Evolutionary conservation across 176 grass and related monocot genomes (phyloP).

Genomic region (Saccharum officinarum): DNA sequence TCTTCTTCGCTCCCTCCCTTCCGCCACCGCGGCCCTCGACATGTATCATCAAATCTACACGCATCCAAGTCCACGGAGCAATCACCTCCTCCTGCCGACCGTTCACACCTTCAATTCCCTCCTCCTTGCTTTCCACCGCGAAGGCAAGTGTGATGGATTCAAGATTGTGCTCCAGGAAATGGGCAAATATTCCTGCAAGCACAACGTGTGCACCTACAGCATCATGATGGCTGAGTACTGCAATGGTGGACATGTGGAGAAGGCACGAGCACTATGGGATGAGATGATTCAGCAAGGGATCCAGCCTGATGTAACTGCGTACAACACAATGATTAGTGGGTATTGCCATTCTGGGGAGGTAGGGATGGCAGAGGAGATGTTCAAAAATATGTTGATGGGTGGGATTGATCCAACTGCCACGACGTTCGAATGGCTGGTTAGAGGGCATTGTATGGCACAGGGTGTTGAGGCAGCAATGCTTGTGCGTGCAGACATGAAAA

Average conservation of each 20-base stretch:
- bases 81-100: not conserved
- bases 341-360: constrained; percentile 32
- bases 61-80: not conserved
- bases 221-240: constrained; percentile 4
- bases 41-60: constrained; percentile 24
- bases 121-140: constrained; percentile 1
- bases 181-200: constrained; percentile 6
- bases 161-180: constrained; percentile 25
- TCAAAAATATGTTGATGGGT: constrained; percentile 47
- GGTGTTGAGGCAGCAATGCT: constrained; percentile 44
- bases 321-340: constrained; percentile 44
- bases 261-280: not conserved
- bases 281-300: constrained; percentile 23
- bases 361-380: constrained; percentile 55
- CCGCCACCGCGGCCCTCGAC: not conserved
- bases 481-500: constrained; percentile 52
- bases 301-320: constrained; percentile 43
- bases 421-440: constrained; percentile 55
- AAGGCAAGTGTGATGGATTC: not conserved
- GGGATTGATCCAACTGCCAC: constrained; percentile 46
- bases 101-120: constrained; percentile 23
- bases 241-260: not conserved
- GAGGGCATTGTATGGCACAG: constrained; percentile 48
- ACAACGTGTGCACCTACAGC: constrained; percentile 15
- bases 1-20: constrained; percentile 10